phyloP scores from a whole-genome alignment of 805 yeast species.

The Millerozyma miso region DNA sequence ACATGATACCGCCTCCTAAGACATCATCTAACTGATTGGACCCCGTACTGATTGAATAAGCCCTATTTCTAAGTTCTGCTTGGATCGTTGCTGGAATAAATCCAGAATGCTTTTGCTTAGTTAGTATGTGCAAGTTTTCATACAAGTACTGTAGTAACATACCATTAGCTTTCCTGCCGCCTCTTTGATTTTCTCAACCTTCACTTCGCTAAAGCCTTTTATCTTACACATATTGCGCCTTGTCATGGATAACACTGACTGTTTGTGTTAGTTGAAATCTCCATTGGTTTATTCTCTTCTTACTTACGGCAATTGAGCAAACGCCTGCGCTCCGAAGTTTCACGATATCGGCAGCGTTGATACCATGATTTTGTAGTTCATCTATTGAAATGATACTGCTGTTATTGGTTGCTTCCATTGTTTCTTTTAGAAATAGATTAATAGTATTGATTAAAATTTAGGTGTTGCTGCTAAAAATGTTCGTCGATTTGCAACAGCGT shows the following conservation, averaged over 20 bases:
- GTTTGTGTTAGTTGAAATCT: conserved; percentile 4
- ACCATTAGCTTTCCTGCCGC: conserved; percentile 13
- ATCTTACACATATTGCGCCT: conserved; percentile 12
- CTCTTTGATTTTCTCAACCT: conserved; percentile 14
- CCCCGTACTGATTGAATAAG: conserved; percentile 10
- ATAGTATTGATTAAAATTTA: neutral
- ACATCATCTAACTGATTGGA: conserved; percentile 14
- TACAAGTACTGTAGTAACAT: conserved; percentile 4
- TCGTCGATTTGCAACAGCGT: neutral
- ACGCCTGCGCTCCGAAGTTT: conserved; percentile 12
- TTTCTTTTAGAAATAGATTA: too few relatives aligned
- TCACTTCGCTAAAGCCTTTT: conserved; percentile 13
- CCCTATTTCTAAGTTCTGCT: conserved; percentile 11
- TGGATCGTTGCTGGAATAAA: conserved; percentile 12
- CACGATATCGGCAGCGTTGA: conserved; percentile 13
- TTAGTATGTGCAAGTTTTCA: conserved; percentile 1
- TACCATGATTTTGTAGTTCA: conserved; percentile 11
- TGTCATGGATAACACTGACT: conserved; percentile 13
- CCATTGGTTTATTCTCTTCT: neutral
- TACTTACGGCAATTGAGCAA: conserved; percentile 13
- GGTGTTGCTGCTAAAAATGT: neutral
- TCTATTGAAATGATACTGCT: conserved; percentile 6
- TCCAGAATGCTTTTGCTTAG: conserved; percentile 8
- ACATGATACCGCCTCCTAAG: conserved; percentile 14
- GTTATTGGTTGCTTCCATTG: neutral